These are phyloP conservation scores for Arachis hypogaea DNA, from an alignment of 306 rosid genomes.

Conservation along the genomic window DNA sequence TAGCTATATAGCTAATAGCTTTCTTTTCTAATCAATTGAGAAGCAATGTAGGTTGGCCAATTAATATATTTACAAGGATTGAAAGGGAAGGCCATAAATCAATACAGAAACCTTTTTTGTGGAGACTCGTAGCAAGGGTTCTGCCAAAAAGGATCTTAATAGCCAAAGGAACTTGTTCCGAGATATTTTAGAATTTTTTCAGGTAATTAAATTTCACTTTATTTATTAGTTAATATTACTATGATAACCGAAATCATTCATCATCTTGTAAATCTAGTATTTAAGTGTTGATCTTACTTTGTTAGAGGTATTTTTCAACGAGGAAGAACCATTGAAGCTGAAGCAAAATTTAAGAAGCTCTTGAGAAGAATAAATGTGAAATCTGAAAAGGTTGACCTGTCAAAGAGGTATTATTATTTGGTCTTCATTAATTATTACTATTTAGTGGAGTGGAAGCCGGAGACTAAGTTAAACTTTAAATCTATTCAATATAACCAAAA, in stretches of 20 bases:
- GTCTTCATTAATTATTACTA: too few species aligned
- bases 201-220: conserved; percentile 52
- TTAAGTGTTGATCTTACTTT: conserved; percentile 36
- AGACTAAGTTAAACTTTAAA: too few species aligned
- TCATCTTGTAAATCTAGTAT: neutral
- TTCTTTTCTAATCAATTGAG: conserved; percentile 26
- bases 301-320: neutral
- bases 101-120: conserved; percentile 69
- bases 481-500: too few species aligned
- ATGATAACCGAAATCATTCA: conserved; percentile 15
- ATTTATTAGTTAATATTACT: neutral
- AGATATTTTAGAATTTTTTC: conserved; percentile 75
- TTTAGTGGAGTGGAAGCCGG: too few species aligned
- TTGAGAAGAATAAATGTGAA: too few species aligned
- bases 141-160: conserved; percentile 86
- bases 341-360: too few species aligned
- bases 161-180: conserved; percentile 81
- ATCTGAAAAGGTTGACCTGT: too few species aligned
- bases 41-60: neutral
- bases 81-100: conserved; percentile 53
- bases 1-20: conserved; percentile 23
- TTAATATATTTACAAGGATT: too few species aligned
- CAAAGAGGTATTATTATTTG: too few species aligned
- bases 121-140: conserved; percentile 94
- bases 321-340: too few species aligned